A percentile compares a stretch with the other conserved stretches of the same genome.
phyloP scores from a whole-genome alignment of 139 green algal genomes.

The Deuterostichococcus epilithicus region DNA sequence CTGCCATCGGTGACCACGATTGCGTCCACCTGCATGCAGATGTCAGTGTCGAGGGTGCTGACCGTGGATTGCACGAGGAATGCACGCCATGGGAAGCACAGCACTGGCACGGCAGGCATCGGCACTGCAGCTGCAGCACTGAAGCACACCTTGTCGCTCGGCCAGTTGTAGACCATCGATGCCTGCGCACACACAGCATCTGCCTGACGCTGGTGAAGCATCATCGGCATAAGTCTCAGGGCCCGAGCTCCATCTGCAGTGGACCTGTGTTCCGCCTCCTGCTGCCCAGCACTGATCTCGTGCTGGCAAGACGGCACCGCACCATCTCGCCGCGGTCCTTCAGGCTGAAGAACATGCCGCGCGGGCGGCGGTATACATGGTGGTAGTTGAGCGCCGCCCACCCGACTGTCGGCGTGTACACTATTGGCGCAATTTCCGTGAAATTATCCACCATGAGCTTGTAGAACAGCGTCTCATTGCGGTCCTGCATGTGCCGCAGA shows the following conservation, averaged over 20 bases:
- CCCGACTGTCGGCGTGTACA: conserved; percentile 57
- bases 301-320: background rate
- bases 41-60: no score
- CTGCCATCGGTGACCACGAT: conserved; percentile 72
- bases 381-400: conserved; percentile 64
- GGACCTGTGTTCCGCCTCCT: background rate
- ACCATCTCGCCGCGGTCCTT: conserved; percentile 79
- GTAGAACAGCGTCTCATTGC: conserved; percentile 97
- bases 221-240: no score
- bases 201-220: no score
- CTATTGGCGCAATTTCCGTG: conserved; percentile 84
- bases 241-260: background rate
- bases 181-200: conserved; percentile 19
- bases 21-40: conserved; percentile 63
- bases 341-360: conserved; percentile 90
- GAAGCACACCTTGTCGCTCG: conserved; percentile 21
- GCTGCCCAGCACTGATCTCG: no score
- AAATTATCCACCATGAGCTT: conserved; percentile 59
- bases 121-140: no score
- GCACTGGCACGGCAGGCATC: no score
- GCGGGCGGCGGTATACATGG: conserved; percentile 62
- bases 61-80: no score
- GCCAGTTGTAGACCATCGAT: conserved; percentile 64
- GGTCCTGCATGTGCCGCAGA: conserved; percentile 61
- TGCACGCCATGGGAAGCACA: no score